Evolutionary conservation across 1,284 basidiomycete genomes (phyloP), one percentile per base, ranked within the genome.

Genomic region (Trichosporon faecale): DNA sequence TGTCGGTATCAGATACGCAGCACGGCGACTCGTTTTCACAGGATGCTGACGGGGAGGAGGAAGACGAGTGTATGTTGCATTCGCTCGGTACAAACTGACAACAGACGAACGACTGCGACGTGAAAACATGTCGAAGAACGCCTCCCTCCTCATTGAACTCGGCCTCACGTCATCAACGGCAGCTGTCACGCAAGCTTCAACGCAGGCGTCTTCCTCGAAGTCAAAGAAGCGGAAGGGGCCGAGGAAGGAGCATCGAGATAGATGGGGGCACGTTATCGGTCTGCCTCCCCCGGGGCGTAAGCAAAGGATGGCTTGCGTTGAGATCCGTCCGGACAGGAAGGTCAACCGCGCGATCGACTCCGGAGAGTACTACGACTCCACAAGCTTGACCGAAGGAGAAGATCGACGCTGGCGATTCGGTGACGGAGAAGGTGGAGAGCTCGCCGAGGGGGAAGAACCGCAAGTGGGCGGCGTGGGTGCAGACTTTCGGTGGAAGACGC

Each of bases 241-340:
- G 8, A 52, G 35, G 16, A 35, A 25, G 33, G 40, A 49, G 16
- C 21, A 35, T 12, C 64, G 64, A 6, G 27, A 65, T 65, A 23
- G 64, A 65, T 65, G 44, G n/a, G 79, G 79, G 0, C 73, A 78
- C 52, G 70, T 79, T 29, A 37, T 78, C 23, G 77, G 73, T 4
- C 69, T 74, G 7, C 79, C 79, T 3, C 55, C 64, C 2, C 66
- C 70, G 0, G 79, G 79, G 7, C 60, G 77, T 61, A 72, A 64
- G 12, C 78, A 80, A 25, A 64, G 65, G 1, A 74, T 82, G 21
- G 78, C 79, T 1, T 80, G 75, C 61, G 73, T 82, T 3, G 78
- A 81, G 72, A 74, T 83, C 37, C 76, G 75, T 0, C 66, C 71
- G 12, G 74, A 77, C 46, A 69, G 76, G 4, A 64, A 66, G 21